Evolutionary conservation across 495 filamentous ascomycete genomes (phyloP), one percentile per base, ranked within the genome.

Genomic region (Daldinia vernicosa): DNA sequence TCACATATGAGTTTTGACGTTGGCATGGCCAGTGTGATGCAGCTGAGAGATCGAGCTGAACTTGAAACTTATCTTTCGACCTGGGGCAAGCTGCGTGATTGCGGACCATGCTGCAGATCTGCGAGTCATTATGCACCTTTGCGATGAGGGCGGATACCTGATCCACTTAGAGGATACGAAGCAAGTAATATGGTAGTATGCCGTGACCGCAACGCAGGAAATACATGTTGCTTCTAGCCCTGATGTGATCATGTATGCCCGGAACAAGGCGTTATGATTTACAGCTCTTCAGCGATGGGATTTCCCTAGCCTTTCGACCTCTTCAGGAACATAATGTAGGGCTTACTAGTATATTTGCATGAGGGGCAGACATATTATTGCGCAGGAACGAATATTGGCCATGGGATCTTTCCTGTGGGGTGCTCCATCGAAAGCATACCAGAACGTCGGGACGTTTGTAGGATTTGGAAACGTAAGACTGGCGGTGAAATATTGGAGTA

Each of bases 61-160:
- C 32, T 53, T 24, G 57, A 39, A 37, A 26, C n/a, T 15, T 63
- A 40, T 35, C 32, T 71, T 22, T 47, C 33, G 37, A 61, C 52
- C 43, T 22, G 40, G 30, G 27, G 32, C 28, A 40, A 55, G 28
- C 43, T 58, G 54, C 47, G 1, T 15, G 24, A 39, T 67, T 43
- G 28, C 26, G 19, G 62, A 51, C 57, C 35, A 58, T 66, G 52
- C 35, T 43, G 43, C 12, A 60, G 35, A 45, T 14, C 63, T 63
- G 69, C 63, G 55, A 63, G 69, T 63, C 63, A 71, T 71, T 63
- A 63, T 71, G 69, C 59, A 43, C 59, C 32, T 47, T 63, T 4
- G 26, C 35, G 11, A 32, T 11, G 17, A 45, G 30, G 27, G 63
- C 63, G 51, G 68, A 54, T 62, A 58, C 68, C 24, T 27, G 32